A percentile compares a stretch with the other conserved stretches of the same genome.
Evolutionary conservation across 2,329 filamentous ascomycete genomes (phyloP).

Genomic region (Periconia macrospinosa): DNA sequence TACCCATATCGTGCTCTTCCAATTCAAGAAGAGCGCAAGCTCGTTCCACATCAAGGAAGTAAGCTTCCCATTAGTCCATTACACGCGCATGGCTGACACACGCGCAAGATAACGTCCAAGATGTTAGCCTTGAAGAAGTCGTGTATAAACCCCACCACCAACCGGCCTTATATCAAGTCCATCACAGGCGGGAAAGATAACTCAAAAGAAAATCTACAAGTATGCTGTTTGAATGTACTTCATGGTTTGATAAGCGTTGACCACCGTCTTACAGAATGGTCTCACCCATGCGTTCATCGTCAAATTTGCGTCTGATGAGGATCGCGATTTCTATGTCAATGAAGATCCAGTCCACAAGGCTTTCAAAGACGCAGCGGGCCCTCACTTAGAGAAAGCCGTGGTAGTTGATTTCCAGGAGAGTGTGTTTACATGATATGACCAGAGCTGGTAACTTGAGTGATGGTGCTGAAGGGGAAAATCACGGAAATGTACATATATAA

Average conservation of each 20-base stretch:
- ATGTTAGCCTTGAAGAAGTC: conserved; percentile 34
- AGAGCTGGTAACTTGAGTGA: neutral
- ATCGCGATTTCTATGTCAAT: conserved; percentile 49
- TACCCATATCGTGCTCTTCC: conserved; percentile 36
- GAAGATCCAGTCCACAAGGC: conserved; percentile 44
- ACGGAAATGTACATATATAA: too few species aligned
- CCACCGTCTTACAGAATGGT: conserved; percentile 40
- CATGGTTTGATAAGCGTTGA: neutral
- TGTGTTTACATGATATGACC: conserved; percentile 22
- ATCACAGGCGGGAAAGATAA: conserved; percentile 37
- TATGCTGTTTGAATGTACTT: conserved; percentile 8
- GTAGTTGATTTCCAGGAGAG: conserved; percentile 46
- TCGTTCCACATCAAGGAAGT: conserved; percentile 33
- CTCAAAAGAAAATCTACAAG: conserved; percentile 37
- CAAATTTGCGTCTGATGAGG: conserved; percentile 44
- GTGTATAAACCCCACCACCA: conserved; percentile 31
- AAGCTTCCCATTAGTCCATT: neutral
- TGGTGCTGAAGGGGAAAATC: too few species aligned
- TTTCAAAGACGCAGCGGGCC: conserved; percentile 40
- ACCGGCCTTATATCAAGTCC: conserved; percentile 30
- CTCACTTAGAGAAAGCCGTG: conserved; percentile 42
- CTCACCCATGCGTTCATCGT: conserved; percentile 50
- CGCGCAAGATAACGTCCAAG: conserved; percentile 27
- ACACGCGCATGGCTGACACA: conserved; percentile 1
- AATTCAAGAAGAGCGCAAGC: conserved; percentile 33